Conservation (phyloP, 2,329 filamentous ascomycete species). For the Arthrinium puccinioides region DNA sequence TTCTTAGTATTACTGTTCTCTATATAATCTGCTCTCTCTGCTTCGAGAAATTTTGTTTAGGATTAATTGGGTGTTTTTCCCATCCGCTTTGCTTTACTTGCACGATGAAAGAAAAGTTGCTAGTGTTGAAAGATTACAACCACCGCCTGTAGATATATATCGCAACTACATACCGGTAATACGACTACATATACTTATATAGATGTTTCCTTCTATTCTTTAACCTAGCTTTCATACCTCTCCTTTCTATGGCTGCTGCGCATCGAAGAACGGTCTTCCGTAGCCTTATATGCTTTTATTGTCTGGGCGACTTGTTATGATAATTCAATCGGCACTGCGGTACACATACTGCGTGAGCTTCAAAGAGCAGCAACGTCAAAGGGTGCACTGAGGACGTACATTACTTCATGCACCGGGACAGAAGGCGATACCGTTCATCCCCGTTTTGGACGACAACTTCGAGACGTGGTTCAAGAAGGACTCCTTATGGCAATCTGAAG, state of each 20-base stretch:
- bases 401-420: constrained; percentile 21
- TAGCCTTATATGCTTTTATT: constrained; percentile 2
- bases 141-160: no score
- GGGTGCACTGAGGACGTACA: constrained; percentile 14
- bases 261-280: constrained; percentile 11
- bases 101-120: no score
- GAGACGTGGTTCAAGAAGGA: constrained; percentile 32
- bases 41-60: no score
- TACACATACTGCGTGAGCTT: constrained; percentile 2
- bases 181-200: no score
- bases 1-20: no score
- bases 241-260: constrained; percentile 18
- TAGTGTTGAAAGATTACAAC: no score
- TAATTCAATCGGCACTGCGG: background rate
- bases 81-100: no score
- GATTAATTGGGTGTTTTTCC: no score
- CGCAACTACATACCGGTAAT: no score
- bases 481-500: constrained; percentile 30
- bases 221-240: no score
- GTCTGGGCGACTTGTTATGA: background rate
- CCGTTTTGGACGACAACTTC: constrained; percentile 25
- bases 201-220: no score
- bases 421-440: constrained; percentile 28
- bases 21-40: no score
- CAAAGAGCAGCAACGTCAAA: constrained; percentile 9